Percentiles rank a stretch among this genome's conserved stretches.
These are phyloP conservation scores for Hypoxylon sp. DNA, from an alignment of 2,329 filamentous ascomycete genomes.

Conservation along the genomic window DNA sequence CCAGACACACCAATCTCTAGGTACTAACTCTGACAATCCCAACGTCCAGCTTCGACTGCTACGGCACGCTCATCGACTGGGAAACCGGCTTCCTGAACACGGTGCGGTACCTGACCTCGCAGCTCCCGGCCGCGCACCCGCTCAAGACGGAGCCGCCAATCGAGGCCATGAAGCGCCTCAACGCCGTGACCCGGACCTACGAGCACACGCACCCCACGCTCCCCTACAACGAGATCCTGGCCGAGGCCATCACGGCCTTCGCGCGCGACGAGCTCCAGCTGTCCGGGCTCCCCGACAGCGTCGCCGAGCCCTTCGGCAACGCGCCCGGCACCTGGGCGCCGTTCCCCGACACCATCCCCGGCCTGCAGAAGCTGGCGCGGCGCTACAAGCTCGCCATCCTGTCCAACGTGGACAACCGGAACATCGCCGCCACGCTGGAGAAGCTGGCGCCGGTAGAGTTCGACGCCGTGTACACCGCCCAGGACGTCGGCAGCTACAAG, in stretches of 20 bases:
- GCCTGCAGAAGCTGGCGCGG: constrained; percentile 61
- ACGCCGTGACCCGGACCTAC: constrained; percentile 61
- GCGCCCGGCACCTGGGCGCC: constrained; percentile 67
- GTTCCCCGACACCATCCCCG: constrained; percentile 69
- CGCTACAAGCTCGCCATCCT: constrained; percentile 71
- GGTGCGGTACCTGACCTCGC: constrained; percentile 63
- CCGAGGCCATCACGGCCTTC: constrained; percentile 60
- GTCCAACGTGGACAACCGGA: constrained; percentile 60
- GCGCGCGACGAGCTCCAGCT: constrained; percentile 60
- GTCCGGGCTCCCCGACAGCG: constrained; percentile 51
- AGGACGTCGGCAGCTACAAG: constrained; percentile 80
- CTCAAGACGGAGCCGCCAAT: constrained; percentile 54
- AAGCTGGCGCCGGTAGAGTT: constrained; percentile 64
- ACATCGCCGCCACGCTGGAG: constrained; percentile 48
- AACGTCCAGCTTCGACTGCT: constrained; percentile 77
- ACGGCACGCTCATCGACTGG: constrained; percentile 85
- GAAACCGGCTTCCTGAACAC: constrained; percentile 72
- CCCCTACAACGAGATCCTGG: constrained; percentile 71
- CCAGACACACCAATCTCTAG: too few species aligned
- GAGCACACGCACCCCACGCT: constrained; percentile 67
- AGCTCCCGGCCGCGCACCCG: constrained; percentile 51
- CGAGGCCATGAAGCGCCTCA: constrained; percentile 58
- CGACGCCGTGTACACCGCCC: constrained; percentile 75
- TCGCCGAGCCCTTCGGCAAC: constrained; percentile 63
- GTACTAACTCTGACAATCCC: background rate